phyloP scores from a whole-genome alignment of 2,329 filamentous ascomycete genomes.

The Fusarium verrucosum region DNA sequence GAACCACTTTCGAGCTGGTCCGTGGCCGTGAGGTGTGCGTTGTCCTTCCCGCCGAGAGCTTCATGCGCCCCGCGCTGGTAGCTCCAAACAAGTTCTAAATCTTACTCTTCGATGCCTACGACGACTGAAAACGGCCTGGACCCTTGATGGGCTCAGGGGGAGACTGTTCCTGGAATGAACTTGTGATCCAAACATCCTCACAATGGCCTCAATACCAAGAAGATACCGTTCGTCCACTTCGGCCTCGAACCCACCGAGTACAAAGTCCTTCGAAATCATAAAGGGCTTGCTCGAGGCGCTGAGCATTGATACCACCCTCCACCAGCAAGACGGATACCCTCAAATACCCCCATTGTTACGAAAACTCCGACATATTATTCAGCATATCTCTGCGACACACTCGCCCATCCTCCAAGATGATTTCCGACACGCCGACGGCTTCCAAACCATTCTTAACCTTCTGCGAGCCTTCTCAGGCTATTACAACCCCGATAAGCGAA shows the following conservation, averaged over 20 bases:
- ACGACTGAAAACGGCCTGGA: slow-evolving; percentile 47
- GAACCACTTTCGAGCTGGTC: not conserved
- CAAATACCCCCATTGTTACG: slow-evolving; percentile 60
- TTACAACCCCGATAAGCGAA: slow-evolving; percentile 74
- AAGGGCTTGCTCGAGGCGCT: slow-evolving; percentile 63
- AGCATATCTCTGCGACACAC: slow-evolving; percentile 63
- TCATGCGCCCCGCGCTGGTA: slow-evolving; percentile 45
- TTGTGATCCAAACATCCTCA: slow-evolving; percentile 40
- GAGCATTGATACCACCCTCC: slow-evolving; percentile 47
- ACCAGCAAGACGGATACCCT: slow-evolving; percentile 56
- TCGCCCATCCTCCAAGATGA: slow-evolving; percentile 73
- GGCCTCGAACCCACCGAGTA: slow-evolving; percentile 64
- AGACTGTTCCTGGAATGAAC: slow-evolving; percentile 44
- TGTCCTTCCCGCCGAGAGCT: slow-evolving; percentile 29
- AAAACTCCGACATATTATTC: slow-evolving; percentile 71
- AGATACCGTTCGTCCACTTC: slow-evolving; percentile 73
- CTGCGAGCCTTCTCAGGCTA: slow-evolving; percentile 77
- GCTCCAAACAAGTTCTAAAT: slow-evolving; percentile 41
- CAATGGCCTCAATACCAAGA: slow-evolving; percentile 62
- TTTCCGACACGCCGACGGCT: slow-evolving; percentile 83
- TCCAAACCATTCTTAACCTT: slow-evolving; percentile 75
- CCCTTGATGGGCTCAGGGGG: slow-evolving; percentile 52
- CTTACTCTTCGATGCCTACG: slow-evolving; percentile 49
- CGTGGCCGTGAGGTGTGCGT: slow-evolving; percentile 24
- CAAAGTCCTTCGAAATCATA: slow-evolving; percentile 69